phyloP scores from a whole-genome alignment of 1,284 basidiomycete species.

The Papiliotrema fonsecae region DNA sequence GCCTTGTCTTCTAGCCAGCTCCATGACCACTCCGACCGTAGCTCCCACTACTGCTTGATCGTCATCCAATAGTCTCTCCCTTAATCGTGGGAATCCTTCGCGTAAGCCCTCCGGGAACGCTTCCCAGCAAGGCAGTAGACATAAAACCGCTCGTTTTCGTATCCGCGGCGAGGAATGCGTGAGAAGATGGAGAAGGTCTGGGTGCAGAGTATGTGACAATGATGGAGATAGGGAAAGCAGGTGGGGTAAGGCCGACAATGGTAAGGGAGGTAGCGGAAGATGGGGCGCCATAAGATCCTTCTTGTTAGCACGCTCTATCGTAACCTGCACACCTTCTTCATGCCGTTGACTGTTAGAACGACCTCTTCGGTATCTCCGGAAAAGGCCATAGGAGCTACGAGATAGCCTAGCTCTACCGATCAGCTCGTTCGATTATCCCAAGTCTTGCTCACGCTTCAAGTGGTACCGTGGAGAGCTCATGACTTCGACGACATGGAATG shows the following conservation, averaged over 20 bases:
- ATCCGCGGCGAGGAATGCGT: slow-evolving; percentile 85
- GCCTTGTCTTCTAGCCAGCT: slow-evolving; percentile 69
- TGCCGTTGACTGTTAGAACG: slow-evolving; percentile 92
- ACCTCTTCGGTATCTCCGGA: slow-evolving; percentile 91
- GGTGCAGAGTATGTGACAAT: slow-evolving; percentile 79
- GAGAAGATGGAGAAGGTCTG: slow-evolving; percentile 80
- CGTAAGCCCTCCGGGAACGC: slow-evolving; percentile 71
- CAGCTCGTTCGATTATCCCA: background rate
- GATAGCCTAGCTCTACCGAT: slow-evolving; percentile 75
- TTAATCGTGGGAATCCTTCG: slow-evolving; percentile 64
- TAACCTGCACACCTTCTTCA: slow-evolving; percentile 79
- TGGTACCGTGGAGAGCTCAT: slow-evolving; percentile 92
- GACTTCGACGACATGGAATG: slow-evolving; percentile 94
- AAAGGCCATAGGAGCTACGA: slow-evolving; percentile 90
- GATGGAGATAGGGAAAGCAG: slow-evolving; percentile 85
- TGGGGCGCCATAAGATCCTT: slow-evolving; percentile 74
- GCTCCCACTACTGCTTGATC: slow-evolving; percentile 88
- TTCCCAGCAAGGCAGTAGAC: slow-evolving; percentile 69
- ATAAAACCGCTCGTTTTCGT: slow-evolving; percentile 81
- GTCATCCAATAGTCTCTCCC: slow-evolving; percentile 79
- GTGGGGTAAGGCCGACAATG: slow-evolving; percentile 81
- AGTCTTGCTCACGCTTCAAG: slow-evolving; percentile 60
- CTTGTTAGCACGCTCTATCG: background rate
- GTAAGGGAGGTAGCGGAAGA: slow-evolving; percentile 70
- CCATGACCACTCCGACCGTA: slow-evolving; percentile 90